These are phyloP conservation scores for Chenopodium suecicum DNA, from an alignment of 148 eudicot species.

Conservation along the genomic window DNA sequence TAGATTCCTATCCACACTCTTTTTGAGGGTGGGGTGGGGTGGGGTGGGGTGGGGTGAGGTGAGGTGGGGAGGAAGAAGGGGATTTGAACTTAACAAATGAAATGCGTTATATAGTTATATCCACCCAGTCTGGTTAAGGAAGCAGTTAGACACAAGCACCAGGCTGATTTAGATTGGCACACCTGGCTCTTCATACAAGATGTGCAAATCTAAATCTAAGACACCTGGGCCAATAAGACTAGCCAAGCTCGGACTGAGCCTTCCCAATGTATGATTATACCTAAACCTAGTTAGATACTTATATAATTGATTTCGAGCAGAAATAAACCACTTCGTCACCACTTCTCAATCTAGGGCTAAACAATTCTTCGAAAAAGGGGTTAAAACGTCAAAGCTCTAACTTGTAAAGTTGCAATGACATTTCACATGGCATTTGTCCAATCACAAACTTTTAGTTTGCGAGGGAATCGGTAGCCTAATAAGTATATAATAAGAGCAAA, in stretches of 20 bases:
- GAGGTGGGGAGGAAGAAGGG: background rate
- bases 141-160: background rate
- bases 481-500: background rate
- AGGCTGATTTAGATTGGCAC: too few species aligned
- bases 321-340: background rate
- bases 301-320: background rate
- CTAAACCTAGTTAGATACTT: background rate
- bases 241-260: background rate
- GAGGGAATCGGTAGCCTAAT: too few species aligned
- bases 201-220: background rate
- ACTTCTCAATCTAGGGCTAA: background rate
- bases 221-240: background rate
- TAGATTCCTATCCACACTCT: background rate
- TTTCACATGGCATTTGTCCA: background rate
- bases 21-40: background rate
- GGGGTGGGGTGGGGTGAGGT: background rate
- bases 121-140: background rate
- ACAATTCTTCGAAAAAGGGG: background rate
- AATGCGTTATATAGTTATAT: background rate
- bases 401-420: background rate
- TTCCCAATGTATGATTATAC: background rate
- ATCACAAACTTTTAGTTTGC: too few species aligned
- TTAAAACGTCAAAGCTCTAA: background rate
- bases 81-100: background rate
- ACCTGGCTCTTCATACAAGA: background rate